Percentiles rank a stretch among this genome's conserved stretches.
Conservation (phyloP, 2,329 filamentous ascomycete genomes). For the Cordyceps cicadae region DNA sequence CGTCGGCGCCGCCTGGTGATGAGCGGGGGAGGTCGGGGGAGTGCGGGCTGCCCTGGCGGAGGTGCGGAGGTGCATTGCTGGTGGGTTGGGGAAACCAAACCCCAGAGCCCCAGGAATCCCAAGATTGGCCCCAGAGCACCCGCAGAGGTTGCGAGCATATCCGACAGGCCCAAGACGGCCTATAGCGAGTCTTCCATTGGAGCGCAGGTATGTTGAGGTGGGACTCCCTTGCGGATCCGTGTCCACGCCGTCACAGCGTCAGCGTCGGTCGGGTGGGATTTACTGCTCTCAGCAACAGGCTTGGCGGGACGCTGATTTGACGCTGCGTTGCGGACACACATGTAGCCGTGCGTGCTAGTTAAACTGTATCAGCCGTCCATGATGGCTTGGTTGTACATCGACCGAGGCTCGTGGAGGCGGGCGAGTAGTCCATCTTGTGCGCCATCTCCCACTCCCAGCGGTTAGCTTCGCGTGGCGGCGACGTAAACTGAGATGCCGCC, state of each 20-base stretch:
- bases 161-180: background rate
- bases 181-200: background rate
- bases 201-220: background rate
- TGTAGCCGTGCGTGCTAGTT: background rate
- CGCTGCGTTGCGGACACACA: background rate
- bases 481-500: background rate
- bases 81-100: conserved; percentile 7
- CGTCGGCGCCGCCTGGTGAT: background rate
- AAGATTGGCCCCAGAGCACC: background rate
- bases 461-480: background rate
- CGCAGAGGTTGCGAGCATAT: background rate
- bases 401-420: background rate
- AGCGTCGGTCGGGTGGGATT: background rate
- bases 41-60: conserved; percentile 1
- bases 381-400: background rate
- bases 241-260: background rate
- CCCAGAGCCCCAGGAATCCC: conserved; percentile 5
- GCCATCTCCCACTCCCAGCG: background rate
- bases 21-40: conserved; percentile 9
- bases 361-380: background rate
- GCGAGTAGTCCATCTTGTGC: background rate
- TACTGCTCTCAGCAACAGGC: background rate
- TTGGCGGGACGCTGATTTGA: background rate
- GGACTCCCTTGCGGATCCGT: conserved; percentile 5
- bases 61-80: background rate